These are phyloP conservation scores for Aspergillus sp. DNA, from an alignment of 2,329 filamentous ascomycete species.

Conservation along the genomic window DNA sequence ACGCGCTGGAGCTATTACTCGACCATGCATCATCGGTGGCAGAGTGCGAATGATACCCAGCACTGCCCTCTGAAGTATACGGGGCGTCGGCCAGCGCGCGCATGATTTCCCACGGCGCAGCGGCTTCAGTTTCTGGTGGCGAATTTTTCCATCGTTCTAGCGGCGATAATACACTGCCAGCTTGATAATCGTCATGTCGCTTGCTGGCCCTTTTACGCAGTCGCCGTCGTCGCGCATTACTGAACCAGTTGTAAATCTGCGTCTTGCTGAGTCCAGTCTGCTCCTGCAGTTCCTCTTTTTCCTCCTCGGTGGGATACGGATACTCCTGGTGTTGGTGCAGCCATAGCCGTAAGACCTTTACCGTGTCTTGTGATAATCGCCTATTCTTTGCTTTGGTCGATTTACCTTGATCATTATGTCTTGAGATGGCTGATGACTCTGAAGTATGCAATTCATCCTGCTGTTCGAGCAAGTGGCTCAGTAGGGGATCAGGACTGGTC, in stretches of 20 bases:
- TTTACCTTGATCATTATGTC: too few relatives aligned
- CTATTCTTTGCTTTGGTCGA: slow-evolving; percentile 9
- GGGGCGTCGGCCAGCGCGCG: slow-evolving; percentile 28
- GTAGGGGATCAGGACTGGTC: too few relatives aligned
- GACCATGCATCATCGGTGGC: too few relatives aligned
- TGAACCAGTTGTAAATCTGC: slow-evolving; percentile 49
- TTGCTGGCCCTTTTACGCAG: slow-evolving; percentile 49
- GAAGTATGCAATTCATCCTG: too few relatives aligned
- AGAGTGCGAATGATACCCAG: too few relatives aligned
- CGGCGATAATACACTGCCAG: slow-evolving; percentile 21
- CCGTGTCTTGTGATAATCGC: slow-evolving; percentile 42
- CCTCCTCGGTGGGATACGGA: slow-evolving; percentile 47
- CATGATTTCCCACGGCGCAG: slow-evolving; percentile 35
- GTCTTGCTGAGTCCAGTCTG: slow-evolving; percentile 44
- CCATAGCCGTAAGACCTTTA: slow-evolving; percentile 44
- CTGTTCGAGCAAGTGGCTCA: too few relatives aligned
- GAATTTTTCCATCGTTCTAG: slow-evolving; percentile 44
- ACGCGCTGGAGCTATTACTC: too few relatives aligned
- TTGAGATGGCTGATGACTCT: too few relatives aligned
- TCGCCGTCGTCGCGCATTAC: slow-evolving; percentile 45
- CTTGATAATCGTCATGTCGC: slow-evolving; percentile 21
- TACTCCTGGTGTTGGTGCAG: slow-evolving; percentile 42
- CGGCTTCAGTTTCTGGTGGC: slow-evolving; percentile 44
- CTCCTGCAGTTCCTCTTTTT: slow-evolving; percentile 36
- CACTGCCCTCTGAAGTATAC: too few relatives aligned